Evolutionary conservation across 768 basidiomycete genomes (phyloP).

Genomic region (Ramaria rubella): DNA sequence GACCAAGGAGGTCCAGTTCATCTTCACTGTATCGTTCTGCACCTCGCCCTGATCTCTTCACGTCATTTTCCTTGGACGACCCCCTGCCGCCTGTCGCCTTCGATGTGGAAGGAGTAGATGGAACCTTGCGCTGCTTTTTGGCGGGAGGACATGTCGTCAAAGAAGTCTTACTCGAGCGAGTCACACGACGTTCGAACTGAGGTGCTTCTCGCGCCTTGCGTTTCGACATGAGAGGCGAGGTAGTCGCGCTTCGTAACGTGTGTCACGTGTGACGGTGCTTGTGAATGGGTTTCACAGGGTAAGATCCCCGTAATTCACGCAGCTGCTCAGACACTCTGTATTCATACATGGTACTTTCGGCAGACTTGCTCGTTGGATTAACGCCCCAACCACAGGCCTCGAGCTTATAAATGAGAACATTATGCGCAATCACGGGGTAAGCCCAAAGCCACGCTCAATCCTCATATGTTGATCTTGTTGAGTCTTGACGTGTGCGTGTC

Average conservation of each 20-base stretch:
- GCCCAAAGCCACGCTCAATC: conserved; percentile 22
- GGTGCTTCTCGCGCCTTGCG: background rate
- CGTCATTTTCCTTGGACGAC: background rate
- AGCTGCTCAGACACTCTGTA: background rate
- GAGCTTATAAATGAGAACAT: conserved; percentile 67
- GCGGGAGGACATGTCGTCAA: background rate
- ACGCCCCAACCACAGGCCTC: conserved; percentile 69
- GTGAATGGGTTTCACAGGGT: conserved; percentile 61
- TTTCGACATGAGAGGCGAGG: background rate
- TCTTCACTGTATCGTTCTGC: background rate
- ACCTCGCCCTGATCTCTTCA: background rate
- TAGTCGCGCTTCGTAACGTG: conserved; percentile 1
- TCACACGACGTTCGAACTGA: background rate
- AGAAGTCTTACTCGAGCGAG: background rate
- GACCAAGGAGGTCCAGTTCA: background rate
- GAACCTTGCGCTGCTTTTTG: background rate
- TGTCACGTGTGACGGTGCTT: background rate
- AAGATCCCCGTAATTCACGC: conserved; percentile 8
- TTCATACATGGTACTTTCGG: background rate
- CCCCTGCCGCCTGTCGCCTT: background rate
- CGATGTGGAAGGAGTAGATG: too few species aligned
- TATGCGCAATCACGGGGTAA: conserved; percentile 58
- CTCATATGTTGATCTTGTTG: conserved; percentile 10
- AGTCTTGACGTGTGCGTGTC: conserved; percentile 13
- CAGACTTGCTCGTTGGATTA: conserved; percentile 76